phyloP scores from a whole-genome alignment of 2,329 filamentous ascomycete genomes.

The Cladosporium sp. region DNA sequence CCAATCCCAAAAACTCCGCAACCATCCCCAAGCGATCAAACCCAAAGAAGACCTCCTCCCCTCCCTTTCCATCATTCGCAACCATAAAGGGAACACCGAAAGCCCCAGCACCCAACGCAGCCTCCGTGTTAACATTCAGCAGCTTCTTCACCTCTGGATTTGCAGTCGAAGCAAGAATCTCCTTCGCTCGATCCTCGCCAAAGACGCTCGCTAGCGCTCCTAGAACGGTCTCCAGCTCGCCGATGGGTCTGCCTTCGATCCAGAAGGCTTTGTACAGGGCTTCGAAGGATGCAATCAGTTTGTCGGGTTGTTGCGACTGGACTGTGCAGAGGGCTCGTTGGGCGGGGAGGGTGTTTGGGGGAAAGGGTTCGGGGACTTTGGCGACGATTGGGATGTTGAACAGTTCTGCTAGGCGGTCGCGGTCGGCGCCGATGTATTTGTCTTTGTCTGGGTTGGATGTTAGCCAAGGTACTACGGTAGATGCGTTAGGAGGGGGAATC shows the following conservation, averaged over 20 bases:
- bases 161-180: slow-evolving; percentile 32
- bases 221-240: slow-evolving; percentile 41
- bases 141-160: slow-evolving; percentile 43
- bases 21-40: slow-evolving; percentile 58
- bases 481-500: background rate
- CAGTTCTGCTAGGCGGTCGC: slow-evolving; percentile 49
- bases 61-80: slow-evolving; percentile 51
- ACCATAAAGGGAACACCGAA: slow-evolving; percentile 60
- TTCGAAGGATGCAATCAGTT: slow-evolving; percentile 39
- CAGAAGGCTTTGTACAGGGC: slow-evolving; percentile 51
- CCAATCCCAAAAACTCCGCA: slow-evolving; percentile 49
- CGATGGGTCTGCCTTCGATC: slow-evolving; percentile 46
- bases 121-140: slow-evolving; percentile 48
- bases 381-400: slow-evolving; percentile 53
- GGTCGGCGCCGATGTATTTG: slow-evolving; percentile 53
- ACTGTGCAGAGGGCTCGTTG: slow-evolving; percentile 53
- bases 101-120: slow-evolving; percentile 50
- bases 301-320: slow-evolving; percentile 37
- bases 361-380: slow-evolving; percentile 48
- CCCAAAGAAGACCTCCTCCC: slow-evolving; percentile 56
- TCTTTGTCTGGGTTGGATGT: slow-evolving; percentile 49
- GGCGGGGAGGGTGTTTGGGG: slow-evolving; percentile 47
- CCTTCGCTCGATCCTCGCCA: slow-evolving; percentile 41
- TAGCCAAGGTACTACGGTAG: background rate
- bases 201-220: slow-evolving; percentile 44